Evolutionary conservation across 2,329 filamentous ascomycete species (phyloP), one percentile per base, ranked within the genome.

Genomic region (Decorospora gaudefroyi): DNA sequence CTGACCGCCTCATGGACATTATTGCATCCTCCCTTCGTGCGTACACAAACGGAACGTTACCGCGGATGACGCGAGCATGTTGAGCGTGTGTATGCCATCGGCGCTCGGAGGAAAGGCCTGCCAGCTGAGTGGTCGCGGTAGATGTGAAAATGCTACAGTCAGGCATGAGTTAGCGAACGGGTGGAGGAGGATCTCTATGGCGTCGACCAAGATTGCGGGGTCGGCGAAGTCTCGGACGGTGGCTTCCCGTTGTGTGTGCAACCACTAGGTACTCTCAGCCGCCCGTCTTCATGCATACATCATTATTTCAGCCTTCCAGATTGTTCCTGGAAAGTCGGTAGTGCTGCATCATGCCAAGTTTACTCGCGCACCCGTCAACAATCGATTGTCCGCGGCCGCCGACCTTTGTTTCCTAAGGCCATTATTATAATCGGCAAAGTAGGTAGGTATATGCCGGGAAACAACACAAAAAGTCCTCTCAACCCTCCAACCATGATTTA

Each of bases 201-300:
- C 26, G 21, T 36, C n/a, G n/a, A 32, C 38, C 38, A 39, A 30
- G 25, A 42, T 43, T 51, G 50, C 39, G 50, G 50, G 47, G 49
- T 51, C 53, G 53, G 53, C 43, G 51, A 57, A 57, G 48, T 40
- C 42, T 55, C 53, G 51, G 51, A 43, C 42, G 28, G 42, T 32
- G 32, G 48, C 41, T 32, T 42, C 33, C 44, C 38, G 33, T 38
- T 49, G 46, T n/a, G 13, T 38, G 42, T 26, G 25, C 23, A 32
- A 25, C 10, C 21, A 23, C 10, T 23, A 6, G 17, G 25, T 17
- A 26, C 21, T 26, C 21, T 21, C 31, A 38, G 21, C 36, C 38
- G 23, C 28, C 31, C 22, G 29, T 34, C 39, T 23, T 27, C 15
- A 21, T 35, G 26, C 31, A 39, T 30, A 18, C 35, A 31, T n/a